Percentiles rank a stretch among this genome's conserved stretches.
Evolutionary conservation across 768 basidiomycete genomes (phyloP).

Genomic region (Russula griseocarnosa): DNA sequence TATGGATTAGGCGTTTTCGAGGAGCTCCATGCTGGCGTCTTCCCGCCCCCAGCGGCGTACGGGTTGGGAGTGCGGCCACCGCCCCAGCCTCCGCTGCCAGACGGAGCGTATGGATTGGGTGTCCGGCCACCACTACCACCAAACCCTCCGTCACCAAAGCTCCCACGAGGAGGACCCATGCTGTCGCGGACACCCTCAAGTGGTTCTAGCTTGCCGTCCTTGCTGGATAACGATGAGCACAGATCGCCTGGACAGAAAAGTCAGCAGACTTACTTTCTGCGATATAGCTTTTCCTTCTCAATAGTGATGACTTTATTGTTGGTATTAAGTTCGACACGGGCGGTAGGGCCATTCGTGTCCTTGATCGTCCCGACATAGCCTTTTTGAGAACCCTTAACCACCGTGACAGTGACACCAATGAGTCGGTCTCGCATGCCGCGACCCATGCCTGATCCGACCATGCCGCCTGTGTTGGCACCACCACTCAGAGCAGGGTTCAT

Average conservation of each 20-base stretch:
- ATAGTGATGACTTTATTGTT: constrained; percentile 88
- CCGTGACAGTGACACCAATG: constrained; percentile 72
- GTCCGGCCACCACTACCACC: constrained; percentile 22
- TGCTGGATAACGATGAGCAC: constrained; percentile 38
- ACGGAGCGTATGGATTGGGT: constrained; percentile 20
- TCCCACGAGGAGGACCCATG: constrained; percentile 38
- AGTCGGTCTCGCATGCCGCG: constrained; percentile 79
- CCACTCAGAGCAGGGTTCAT: constrained; percentile 79
- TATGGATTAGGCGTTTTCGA: constrained; percentile 68
- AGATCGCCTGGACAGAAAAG: not conserved
- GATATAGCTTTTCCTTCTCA: constrained; percentile 71
- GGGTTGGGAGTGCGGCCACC: constrained; percentile 38
- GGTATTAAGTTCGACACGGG: constrained; percentile 85
- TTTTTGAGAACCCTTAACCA: constrained; percentile 86
- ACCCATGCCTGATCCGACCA: constrained; percentile 78
- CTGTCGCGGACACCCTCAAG: constrained; percentile 40
- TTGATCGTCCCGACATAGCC: constrained; percentile 90
- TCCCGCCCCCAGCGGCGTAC: constrained; percentile 35
- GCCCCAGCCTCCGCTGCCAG: constrained; percentile 29
- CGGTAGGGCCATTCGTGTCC: constrained; percentile 84
- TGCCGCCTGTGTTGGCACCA: constrained; percentile 59
- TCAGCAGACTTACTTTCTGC: constrained; percentile 55
- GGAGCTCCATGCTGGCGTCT: constrained; percentile 29
- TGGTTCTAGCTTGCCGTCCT: constrained; percentile 51
- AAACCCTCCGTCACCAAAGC: constrained; percentile 27